Evolutionary conservation across 495 filamentous ascomycete species (phyloP).

Genomic region (Bryoglossum gracile): DNA sequence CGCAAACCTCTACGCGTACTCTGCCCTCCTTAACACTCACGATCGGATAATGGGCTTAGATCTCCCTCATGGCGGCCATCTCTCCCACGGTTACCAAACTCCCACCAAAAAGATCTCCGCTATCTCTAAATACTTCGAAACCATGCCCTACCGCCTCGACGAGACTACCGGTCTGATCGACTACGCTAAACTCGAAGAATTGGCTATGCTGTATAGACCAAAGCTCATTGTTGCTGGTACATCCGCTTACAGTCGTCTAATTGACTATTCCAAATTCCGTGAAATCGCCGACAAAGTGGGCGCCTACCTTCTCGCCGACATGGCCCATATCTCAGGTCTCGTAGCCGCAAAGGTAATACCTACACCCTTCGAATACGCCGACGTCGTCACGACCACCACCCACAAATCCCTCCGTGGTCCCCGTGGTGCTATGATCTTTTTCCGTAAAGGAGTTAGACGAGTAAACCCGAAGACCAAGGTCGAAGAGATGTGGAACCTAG

Average conservation of each 20-base stretch:
- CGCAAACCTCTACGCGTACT: constrained; percentile 94
- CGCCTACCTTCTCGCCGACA: constrained; percentile 87
- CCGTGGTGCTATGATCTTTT: constrained; percentile 97
- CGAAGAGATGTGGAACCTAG: constrained; percentile 80
- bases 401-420: constrained; percentile 96
- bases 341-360: constrained; percentile 86
- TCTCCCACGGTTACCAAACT: constrained; percentile 97
- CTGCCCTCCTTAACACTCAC: constrained; percentile 82
- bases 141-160: constrained; percentile 86
- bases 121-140: constrained; percentile 98
- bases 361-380: constrained; percentile 80
- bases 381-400: constrained; percentile 96
- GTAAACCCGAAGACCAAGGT: constrained; percentile 80
- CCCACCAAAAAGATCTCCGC: constrained; percentile 98
- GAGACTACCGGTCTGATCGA: constrained; percentile 89
- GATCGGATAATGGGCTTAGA: constrained; percentile 97
- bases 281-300: constrained; percentile 83
- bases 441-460: constrained; percentile 79
- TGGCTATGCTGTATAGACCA: constrained; percentile 80
- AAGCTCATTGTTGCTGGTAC: constrained; percentile 94
- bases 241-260: constrained; percentile 87
- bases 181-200: constrained; percentile 80
- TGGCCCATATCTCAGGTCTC: constrained; percentile 96
- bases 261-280: constrained; percentile 86
- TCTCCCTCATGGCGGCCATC: constrained; percentile 90